Evolutionary conservation across 1,284 basidiomycete genomes (phyloP), one percentile per base, ranked within the genome.

Genomic region (Ceratobasidium sp.): DNA sequence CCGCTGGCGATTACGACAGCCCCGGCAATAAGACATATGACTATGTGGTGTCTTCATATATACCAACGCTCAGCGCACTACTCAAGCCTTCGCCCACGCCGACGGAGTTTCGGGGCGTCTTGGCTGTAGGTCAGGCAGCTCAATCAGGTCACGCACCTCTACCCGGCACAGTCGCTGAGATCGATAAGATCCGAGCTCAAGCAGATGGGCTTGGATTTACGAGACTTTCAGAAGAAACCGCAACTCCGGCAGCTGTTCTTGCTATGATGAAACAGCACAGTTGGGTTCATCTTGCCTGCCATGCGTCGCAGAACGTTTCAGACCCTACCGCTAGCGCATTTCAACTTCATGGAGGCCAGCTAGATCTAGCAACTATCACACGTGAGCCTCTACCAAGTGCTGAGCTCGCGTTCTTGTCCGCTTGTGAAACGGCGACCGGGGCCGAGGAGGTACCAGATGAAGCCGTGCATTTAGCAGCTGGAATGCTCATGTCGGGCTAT

Each of bases 11-110:
- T 20, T 69, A 69, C 77, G 64, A 77, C 47, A 51, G 33, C 1
- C 28, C 51, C 28, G 73, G 61, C 3, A 31, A 51, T 33, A 77
- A 76, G 13, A 20, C 79, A 2, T 78, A 68, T 15, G 79, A 82
- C 53, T 78, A 74, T 66, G 76, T 79, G 6, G 69, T 81, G 13
- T 81, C 80, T 7, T 82, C 81, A 20, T 82, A 82, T 75, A 81
- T 80, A 1, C 81, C 81, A 7, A 80, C 80, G 0, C 66, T 82
- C 6, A 74, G 61, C 17, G 78, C 80, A 23, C 20, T 69, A 17
- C 33, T 69, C 17, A 15, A 3, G 5, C 13, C 51, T 26, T 7
- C 13, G 6, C 49, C 11, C 11, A 4, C 15, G 3, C 51, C 20
- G 6, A 8, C 23, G 17, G 11, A 13, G 1, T n/a, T n/a, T 17